Conservation (phyloP, 441 rosid species). For the Biscutella auriculata region DNA sequence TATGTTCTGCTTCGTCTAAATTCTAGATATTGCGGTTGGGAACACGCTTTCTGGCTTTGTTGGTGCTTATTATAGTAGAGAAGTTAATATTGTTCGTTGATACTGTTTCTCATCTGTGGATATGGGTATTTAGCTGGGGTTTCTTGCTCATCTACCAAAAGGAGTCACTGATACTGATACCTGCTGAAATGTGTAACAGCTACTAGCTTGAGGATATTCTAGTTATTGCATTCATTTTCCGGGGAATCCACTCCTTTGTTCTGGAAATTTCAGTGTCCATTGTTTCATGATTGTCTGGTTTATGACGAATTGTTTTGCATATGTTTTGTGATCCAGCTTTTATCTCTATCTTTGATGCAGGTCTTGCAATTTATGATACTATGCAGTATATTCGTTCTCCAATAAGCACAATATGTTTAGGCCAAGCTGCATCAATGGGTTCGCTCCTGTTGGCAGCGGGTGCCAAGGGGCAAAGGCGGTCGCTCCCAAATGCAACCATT, state of each 20-base stretch:
- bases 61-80: background rate
- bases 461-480: constrained; percentile 73
- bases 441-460: constrained; percentile 93
- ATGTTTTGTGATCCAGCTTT: background rate
- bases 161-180: background rate
- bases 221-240: background rate
- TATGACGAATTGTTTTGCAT: background rate
- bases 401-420: constrained; percentile 75
- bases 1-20: background rate
- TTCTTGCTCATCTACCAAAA: background rate
- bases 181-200: background rate
- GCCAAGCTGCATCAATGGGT: constrained; percentile 98
- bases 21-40: background rate
- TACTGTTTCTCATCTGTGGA: background rate
- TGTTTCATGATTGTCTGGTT: background rate
- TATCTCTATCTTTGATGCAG: constrained; percentile 25
- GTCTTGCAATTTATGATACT: constrained; percentile 91
- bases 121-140: background rate
- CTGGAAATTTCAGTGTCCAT: no score
- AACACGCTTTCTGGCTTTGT: background rate
- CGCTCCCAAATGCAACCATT: constrained; percentile 80
- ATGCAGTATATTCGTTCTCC: constrained; percentile 96
- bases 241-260: background rate
- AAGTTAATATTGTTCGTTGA: background rate
- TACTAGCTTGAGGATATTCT: background rate